Percentiles rank a stretch among this genome's conserved stretches.
Evolutionary conservation across 2,329 filamentous ascomycete genomes (phyloP).

Genomic region (Intubia oerlemansii): DNA sequence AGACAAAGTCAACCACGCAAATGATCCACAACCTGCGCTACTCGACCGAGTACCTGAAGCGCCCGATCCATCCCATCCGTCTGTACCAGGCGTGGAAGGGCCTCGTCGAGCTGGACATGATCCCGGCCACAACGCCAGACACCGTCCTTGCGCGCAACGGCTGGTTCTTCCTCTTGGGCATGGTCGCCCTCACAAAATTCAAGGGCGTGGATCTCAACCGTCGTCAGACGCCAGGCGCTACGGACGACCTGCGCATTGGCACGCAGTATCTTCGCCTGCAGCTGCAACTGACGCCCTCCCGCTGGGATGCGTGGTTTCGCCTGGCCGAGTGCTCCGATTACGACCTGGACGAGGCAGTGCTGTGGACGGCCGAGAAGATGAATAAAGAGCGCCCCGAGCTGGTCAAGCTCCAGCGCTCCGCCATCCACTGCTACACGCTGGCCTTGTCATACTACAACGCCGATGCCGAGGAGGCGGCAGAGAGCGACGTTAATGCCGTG

Average conservation of each 20-base stretch:
- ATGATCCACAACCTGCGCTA: slow-evolving; percentile 77
- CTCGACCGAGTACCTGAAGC: slow-evolving; percentile 61
- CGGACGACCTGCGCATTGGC: slow-evolving; percentile 66
- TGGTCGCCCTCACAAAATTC: slow-evolving; percentile 76
- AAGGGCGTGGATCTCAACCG: slow-evolving; percentile 47
- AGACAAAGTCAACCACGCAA: slow-evolving; percentile 55
- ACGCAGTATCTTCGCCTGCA: slow-evolving; percentile 63
- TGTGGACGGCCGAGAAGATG: slow-evolving; percentile 81
- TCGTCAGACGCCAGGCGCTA: slow-evolving; percentile 55
- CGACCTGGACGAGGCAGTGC: slow-evolving; percentile 67
- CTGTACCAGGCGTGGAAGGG: slow-evolving; percentile 68
- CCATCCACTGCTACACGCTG: slow-evolving; percentile 60
- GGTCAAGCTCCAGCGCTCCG: slow-evolving; percentile 52
- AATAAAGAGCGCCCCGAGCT: slow-evolving; percentile 63
- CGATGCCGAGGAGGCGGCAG: slow-evolving; percentile 13
- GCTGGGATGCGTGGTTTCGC: slow-evolving; percentile 83
- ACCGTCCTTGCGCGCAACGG: slow-evolving; percentile 56
- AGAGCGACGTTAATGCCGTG: slow-evolving; percentile 28
- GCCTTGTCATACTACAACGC: slow-evolving; percentile 34
- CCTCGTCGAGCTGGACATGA: slow-evolving; percentile 49
- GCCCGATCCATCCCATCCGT: slow-evolving; percentile 60
- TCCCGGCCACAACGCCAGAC: slow-evolving; percentile 46
- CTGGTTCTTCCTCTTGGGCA: slow-evolving; percentile 83
- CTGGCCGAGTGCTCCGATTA: slow-evolving; percentile 75
- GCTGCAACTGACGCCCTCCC: slow-evolving; percentile 58